Conservation (phyloP, 1,284 basidiomycete species). For the Rhodofomes roseus region DNA sequence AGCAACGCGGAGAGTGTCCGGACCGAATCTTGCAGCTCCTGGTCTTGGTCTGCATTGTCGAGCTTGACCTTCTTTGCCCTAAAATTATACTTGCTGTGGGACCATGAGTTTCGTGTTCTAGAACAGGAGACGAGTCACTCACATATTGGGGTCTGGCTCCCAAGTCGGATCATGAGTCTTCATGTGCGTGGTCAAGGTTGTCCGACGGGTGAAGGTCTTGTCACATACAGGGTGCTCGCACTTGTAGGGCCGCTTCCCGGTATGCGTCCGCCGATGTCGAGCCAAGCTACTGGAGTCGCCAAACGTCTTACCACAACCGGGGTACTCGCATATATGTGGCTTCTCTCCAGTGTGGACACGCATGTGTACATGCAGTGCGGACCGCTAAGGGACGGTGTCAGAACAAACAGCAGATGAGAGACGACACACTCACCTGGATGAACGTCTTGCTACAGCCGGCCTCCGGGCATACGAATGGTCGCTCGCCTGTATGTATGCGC, state of each 20-base stretch:
- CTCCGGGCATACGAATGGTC: conserved; percentile 73
- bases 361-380: conserved; percentile 81
- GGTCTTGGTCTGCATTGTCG: conserved; percentile 42
- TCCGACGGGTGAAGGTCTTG: conserved; percentile 81
- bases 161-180: conserved; percentile 76
- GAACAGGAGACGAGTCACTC: conserved; percentile 27
- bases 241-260: conserved; percentile 78
- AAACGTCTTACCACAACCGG: conserved; percentile 80
- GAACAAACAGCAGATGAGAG: background rate
- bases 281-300: conserved; percentile 87
- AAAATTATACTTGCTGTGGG: conserved; percentile 66
- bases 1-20: conserved; percentile 67
- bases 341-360: conserved; percentile 89
- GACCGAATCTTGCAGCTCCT: conserved; percentile 62
- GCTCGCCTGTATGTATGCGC: conserved; percentile 87
- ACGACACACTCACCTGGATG: conserved; percentile 59
- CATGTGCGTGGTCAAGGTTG: conserved; percentile 80
- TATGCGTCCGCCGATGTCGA: conserved; percentile 84
- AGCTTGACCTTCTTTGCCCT: conserved; percentile 63
- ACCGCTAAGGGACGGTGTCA: conserved; percentile 47
- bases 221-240: conserved; percentile 77
- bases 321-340: conserved; percentile 84
- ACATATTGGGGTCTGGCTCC: conserved; percentile 80
- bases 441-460: conserved; percentile 79
- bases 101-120: background rate